A percentile compares a stretch with the other conserved stretches of the same genome.
These are phyloP conservation scores for Chaetomiaceae sp. DNA, from an alignment of 2,329 filamentous ascomycete genomes.

Conservation along the genomic window DNA sequence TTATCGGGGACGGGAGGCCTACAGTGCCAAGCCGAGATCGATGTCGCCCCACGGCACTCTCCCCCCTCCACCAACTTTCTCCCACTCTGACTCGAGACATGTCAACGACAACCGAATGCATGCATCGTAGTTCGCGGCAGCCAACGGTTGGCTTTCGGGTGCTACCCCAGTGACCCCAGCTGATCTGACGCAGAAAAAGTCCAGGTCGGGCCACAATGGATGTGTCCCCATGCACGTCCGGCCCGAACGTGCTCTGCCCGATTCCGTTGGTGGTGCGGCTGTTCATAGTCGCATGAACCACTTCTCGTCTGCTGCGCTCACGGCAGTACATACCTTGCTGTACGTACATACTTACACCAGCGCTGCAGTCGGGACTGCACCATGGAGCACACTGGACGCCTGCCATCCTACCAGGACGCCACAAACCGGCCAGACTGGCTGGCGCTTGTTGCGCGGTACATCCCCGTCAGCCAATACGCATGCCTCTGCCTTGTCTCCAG, in stretches of 20 bases:
- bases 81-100: not conserved
- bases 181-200: not conserved
- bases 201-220: not conserved
- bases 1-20: too few species aligned
- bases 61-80: too few species aligned
- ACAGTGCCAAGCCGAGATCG: not conserved
- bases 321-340: too few species aligned
- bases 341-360: too few species aligned
- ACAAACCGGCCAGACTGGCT: slow-evolving; percentile 46
- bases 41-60: too few species aligned
- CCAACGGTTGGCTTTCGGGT: not conserved
- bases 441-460: slow-evolving; percentile 42
- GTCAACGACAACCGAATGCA: not conserved
- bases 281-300: not conserved
- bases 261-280: not conserved
- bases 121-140: too few species aligned
- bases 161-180: not conserved
- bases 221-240: not conserved
- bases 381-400: slow-evolving; percentile 15
- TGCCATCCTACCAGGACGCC: slow-evolving; percentile 54
- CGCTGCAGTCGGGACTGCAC: too few species aligned
- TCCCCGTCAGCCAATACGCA: slow-evolving; percentile 40
- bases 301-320: not conserved
- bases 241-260: not conserved
- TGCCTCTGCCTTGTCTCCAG: slow-evolving; percentile 46